Evolutionary conservation across 805 yeast genomes (phyloP).

Genomic region (Schizosaccharomyces lindneri): DNA sequence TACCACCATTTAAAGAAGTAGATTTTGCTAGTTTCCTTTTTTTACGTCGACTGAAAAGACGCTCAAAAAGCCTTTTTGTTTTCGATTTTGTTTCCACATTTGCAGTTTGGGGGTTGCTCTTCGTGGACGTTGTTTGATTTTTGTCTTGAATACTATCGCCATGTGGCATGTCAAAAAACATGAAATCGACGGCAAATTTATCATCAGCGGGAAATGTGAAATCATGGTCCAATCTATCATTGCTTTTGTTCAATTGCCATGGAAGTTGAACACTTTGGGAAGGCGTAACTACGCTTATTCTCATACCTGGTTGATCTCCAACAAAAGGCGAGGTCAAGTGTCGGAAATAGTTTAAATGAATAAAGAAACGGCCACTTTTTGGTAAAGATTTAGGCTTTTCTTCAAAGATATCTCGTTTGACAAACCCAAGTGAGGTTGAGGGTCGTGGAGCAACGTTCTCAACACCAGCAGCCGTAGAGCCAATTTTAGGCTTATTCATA

Average conservation of each 20-base stretch:
- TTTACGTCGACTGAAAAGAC: neutral
- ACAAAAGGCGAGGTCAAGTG: constrained; percentile 61
- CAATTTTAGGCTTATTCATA: neutral
- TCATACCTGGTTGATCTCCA: constrained; percentile 59
- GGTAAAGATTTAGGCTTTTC: neutral
- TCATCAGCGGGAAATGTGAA: neutral
- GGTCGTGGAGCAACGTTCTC: neutral
- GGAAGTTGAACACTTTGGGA: neutral
- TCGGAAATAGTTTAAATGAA: constrained; percentile 18
- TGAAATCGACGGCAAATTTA: neutral
- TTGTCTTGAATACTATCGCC: neutral
- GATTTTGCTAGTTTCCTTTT: neutral
- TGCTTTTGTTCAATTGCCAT: neutral
- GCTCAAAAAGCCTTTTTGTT: neutral
- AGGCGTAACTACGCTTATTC: constrained; percentile 21
- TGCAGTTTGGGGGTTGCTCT: neutral
- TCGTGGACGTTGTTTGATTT: neutral
- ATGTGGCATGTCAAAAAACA: neutral
- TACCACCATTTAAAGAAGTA: neutral
- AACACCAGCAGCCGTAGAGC: neutral
- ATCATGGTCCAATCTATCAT: neutral
- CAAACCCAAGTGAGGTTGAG: neutral
- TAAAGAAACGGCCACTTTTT: neutral
- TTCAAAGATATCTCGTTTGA: neutral
- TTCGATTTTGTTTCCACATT: neutral